phyloP scores from a whole-genome alignment of 1,139 yeast species.

The Hansenula lynferdii region DNA sequence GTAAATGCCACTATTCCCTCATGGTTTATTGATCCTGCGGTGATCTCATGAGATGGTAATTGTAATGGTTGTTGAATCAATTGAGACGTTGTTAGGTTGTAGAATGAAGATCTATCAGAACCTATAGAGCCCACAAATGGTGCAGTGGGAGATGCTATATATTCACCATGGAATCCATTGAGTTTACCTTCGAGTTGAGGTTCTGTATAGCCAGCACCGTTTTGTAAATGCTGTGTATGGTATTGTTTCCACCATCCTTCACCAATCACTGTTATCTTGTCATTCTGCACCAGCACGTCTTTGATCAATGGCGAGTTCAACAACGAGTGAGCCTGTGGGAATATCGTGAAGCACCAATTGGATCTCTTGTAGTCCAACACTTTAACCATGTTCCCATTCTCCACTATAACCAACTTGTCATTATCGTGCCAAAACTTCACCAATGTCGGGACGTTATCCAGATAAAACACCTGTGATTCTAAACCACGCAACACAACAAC shows the following conservation, averaged over 20 bases:
- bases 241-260: constrained; percentile 32
- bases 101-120: constrained; percentile 17
- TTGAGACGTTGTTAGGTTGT: constrained; percentile 14
- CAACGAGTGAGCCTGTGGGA: constrained; percentile 24
- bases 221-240: constrained; percentile 10
- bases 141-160: constrained; percentile 11
- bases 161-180: constrained; percentile 14
- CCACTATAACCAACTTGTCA: constrained; percentile 29
- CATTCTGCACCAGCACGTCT: constrained; percentile 23
- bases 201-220: constrained; percentile 22
- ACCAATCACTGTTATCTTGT: constrained; percentile 27
- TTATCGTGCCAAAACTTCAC: constrained; percentile 31
- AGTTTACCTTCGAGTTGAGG: constrained; percentile 12
- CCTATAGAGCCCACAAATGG: constrained; percentile 18
- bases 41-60: constrained; percentile 15
- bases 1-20: constrained; percentile 19
- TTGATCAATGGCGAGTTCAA: constrained; percentile 18
- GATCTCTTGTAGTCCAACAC: constrained; percentile 29
- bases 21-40: constrained; percentile 18
- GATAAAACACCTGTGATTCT: constrained; percentile 11
- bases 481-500: constrained; percentile 27
- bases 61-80: constrained; percentile 16
- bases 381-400: constrained; percentile 25
- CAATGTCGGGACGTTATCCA: constrained; percentile 22
- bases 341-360: constrained; percentile 27